Evolutionary conservation across 352 stramenopile species (phyloP), one percentile per base, ranked within the genome.

Genomic region (Elongisporangium prolatum): DNA sequence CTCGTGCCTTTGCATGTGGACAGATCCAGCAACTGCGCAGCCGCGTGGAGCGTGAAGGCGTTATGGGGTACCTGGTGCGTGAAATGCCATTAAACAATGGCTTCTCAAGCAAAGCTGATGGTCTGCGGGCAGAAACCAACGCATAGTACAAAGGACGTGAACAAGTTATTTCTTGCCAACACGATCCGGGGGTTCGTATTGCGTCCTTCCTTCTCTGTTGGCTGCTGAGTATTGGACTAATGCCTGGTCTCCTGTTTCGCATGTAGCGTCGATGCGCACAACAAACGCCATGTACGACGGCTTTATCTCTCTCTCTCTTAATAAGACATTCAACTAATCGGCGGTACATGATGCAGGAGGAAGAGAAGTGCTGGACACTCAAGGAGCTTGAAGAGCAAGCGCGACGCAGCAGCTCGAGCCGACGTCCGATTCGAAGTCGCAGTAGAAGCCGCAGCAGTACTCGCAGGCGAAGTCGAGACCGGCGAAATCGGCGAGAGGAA

Each of bases 161-260:
- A 88, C 61, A 90, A 88, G 61, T 57, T 63, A 38, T 90, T 90
- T 56, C 57, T 90, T 28, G 55, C 68, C 44, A 85, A 75, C 56
- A 88, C 78, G 11, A 86, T 90, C 25, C 68, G 74, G 50, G 68
- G 80, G 80, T 88, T 54, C n/a, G 67, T 62, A 7, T 25, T 18
- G 49, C 40, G 55, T 44, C 37, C 21, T 24, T 56, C 20, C 3
- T 21, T 3, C n/a, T n/a, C n/a, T 54, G 14, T 25, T 6, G 1
- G 34, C 17, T 47, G 17, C 17, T 47, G 17, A 14, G 4, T 38
- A 50, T 11, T 16, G n/a, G 11, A 48, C 47, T 52, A n/a, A 55
- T 22, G 24, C 10, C 4, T 50, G 4, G 1, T 34, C 10, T n/a
- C n/a, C 25, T 18, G 54, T 24, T 60, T 14, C 9, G 25, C 54